Evolutionary conservation across 164 flowering plant genomes (phyloP).

Genomic region (Aristolochia californica): DNA sequence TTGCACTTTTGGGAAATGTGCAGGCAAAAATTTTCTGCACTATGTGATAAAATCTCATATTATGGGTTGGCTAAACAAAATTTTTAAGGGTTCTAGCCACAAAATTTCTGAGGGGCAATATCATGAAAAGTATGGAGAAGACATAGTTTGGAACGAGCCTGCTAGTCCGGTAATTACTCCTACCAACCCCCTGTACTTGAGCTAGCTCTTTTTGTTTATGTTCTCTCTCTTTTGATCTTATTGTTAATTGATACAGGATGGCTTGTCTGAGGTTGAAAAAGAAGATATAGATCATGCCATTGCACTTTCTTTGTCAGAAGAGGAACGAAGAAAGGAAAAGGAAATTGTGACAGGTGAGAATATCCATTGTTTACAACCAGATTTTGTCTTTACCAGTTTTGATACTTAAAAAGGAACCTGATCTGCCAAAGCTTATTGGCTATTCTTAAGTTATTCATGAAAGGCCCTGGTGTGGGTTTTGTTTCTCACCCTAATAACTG

Average conservation of each 20-base stretch:
- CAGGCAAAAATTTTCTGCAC: conserved; percentile 19
- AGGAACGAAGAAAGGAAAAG: conserved; percentile 46
- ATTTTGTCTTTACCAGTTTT: no score
- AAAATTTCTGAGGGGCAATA: conserved; percentile 17
- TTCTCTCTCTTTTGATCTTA: neutral
- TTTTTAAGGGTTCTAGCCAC: conserved; percentile 23
- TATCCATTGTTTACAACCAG: no score
- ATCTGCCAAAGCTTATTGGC: neutral
- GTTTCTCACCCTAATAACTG: neutral
- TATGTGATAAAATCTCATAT: conserved; percentile 26
- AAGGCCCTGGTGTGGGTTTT: neutral
- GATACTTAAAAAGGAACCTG: neutral
- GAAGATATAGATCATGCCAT: conserved; percentile 80
- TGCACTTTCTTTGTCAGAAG: conserved; percentile 75
- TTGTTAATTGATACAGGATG: conserved; percentile 34
- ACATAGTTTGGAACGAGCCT: conserved; percentile 32
- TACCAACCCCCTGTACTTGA: neutral
- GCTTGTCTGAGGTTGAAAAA: conserved; percentile 43
- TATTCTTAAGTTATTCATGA: no score
- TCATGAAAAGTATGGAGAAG: conserved; percentile 45
- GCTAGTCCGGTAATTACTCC: conserved; percentile 37
- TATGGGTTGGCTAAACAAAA: conserved; percentile 82
- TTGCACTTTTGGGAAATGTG: conserved; percentile 2
- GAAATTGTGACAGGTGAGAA: conserved; percentile 39
- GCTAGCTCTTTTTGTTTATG: neutral